Evolutionary conservation across 208 protist genomes (phyloP).

Genomic region (Trypanosoma congolense): DNA sequence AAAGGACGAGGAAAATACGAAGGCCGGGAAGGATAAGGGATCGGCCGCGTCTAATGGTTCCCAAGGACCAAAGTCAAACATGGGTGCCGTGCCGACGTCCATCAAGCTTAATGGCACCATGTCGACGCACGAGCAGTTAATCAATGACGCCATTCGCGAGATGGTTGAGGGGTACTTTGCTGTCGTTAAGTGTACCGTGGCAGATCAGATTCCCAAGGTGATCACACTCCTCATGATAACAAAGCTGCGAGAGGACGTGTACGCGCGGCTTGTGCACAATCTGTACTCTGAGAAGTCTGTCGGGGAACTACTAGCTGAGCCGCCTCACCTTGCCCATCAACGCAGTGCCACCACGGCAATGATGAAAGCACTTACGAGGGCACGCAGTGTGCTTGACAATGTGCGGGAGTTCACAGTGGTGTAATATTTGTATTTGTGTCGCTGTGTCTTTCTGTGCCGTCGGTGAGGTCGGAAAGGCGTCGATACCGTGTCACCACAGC

Average conservation of each 20-base stretch:
- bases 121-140: conserved; percentile 64
- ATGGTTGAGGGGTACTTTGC: conserved; percentile 91
- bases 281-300: conserved; percentile 94
- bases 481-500: no score
- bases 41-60: conserved; percentile 24
- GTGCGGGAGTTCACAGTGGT: conserved; percentile 71
- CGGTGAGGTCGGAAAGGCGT: no score
- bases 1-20: conserved; percentile 34
- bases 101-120: conserved; percentile 79
- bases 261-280: conserved; percentile 91
- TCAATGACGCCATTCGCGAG: conserved; percentile 81
- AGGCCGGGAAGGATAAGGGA: conserved; percentile 11
- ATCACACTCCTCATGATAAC: conserved; percentile 98
- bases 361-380: conserved; percentile 85
- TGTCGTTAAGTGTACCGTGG: conserved; percentile 89
- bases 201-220: conserved; percentile 96
- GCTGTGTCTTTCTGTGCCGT: neutral
- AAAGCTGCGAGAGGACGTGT: conserved; percentile 84
- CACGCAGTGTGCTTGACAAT: conserved; percentile 75
- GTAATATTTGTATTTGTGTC: neutral
- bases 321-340: conserved; percentile 75
- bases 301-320: conserved; percentile 92
- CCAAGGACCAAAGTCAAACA: conserved; percentile 33
- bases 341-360: conserved; percentile 89
- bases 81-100: conserved; percentile 69